Base-by-base conservation (phyloP, 805 yeast species). In the Nakazawaea sp. region DNA sequence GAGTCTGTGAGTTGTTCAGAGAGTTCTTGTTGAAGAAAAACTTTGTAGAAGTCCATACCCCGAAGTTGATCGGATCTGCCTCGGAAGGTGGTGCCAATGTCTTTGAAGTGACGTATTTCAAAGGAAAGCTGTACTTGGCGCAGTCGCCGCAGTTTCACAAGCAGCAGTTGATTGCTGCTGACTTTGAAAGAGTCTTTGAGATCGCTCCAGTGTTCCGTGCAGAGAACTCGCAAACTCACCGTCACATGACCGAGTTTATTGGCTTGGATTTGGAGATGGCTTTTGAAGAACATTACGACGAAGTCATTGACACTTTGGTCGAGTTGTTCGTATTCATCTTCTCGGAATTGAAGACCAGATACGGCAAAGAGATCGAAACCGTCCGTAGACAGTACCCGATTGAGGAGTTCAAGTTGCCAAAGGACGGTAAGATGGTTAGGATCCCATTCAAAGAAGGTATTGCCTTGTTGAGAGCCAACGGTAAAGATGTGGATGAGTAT, bases 251-350 rank as follows among this genome's bases (percentile, higher is more conserved):
- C 40, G 99, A 92, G 66, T 92, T 92, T 61, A 84, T 83, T 44
- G 99, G 99, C 42, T 78, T 94, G 52, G 99, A 92, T 71, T 66
- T 92, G 66, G 99, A 92, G 66, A 88, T 92, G 95, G 85, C 96
- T 9, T 84, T 92, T 56, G 97, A 92, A 68, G 96, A 89, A 67
- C 97, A 92, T 66, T 92, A 92, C 62, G 94, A 92, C 56, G 99
- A 92, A 68, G 94, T 81, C 31, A 62, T 74, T 50, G 75, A 71
- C 35, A 60, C 69, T 30, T 61, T 80, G 49, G 66, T 70, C 30
- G 62, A 61, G 30, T 69, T 92, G 64, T 90, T 92, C 54, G 78
- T 87, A 48, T 89, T 81, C 66, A 85, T 92, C 48, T 92, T 92
- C 70, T 62, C 77, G 45, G 84, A 88, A 64, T 77, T 92, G 61